phyloP scores from a whole-genome alignment of 2,329 filamentous ascomycete genomes.

The Cytospora mali region DNA sequence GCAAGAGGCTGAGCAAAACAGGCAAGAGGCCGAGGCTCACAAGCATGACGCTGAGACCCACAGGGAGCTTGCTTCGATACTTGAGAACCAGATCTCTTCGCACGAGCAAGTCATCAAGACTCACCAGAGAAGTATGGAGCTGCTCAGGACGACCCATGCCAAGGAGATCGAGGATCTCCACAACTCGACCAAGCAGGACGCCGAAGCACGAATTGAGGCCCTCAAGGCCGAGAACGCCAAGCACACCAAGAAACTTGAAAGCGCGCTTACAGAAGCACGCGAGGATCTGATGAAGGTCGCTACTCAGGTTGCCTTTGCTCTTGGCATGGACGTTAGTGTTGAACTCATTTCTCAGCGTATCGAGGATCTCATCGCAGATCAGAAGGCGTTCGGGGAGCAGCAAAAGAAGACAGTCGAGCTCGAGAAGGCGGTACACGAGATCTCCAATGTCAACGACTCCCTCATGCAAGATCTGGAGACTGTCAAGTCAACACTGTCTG shows the following conservation, averaged over 20 bases:
- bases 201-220: slow-evolving; percentile 59
- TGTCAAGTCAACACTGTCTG: slow-evolving; percentile 57
- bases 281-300: slow-evolving; percentile 68
- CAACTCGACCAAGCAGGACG: slow-evolving; percentile 52
- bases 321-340: slow-evolving; percentile 66
- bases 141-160: slow-evolving; percentile 53
- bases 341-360: slow-evolving; percentile 68
- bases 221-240: slow-evolving; percentile 65
- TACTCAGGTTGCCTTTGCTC: slow-evolving; percentile 61
- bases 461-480: slow-evolving; percentile 65
- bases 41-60: slow-evolving; percentile 33
- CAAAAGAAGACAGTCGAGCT: slow-evolving; percentile 62
- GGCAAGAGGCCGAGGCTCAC: slow-evolving; percentile 48
- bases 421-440: slow-evolving; percentile 56
- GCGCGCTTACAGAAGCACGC: slow-evolving; percentile 65
- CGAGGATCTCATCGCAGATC: slow-evolving; percentile 56
- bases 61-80: slow-evolving; percentile 48
- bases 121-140: slow-evolving; percentile 54
- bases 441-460: slow-evolving; percentile 60
- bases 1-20: slow-evolving; percentile 58
- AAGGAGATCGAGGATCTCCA: slow-evolving; percentile 48
- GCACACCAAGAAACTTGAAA: slow-evolving; percentile 57
- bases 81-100: slow-evolving; percentile 61
- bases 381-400: slow-evolving; percentile 61
- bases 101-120: slow-evolving; percentile 61